phyloP scores from a whole-genome alignment of 148 eudicot species.

The Gaultheria prostrata region DNA sequence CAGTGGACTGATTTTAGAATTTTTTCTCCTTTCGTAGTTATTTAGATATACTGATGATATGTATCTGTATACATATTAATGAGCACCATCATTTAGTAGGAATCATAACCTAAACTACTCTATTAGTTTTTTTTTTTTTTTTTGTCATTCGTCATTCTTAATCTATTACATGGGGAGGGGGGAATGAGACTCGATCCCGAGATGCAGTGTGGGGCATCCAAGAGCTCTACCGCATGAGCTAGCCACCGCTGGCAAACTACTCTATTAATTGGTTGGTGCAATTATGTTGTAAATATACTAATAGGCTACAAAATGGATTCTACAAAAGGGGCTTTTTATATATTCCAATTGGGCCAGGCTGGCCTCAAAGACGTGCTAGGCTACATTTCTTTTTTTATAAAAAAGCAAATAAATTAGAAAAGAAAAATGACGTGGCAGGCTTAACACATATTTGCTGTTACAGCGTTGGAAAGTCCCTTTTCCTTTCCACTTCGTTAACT shows the following conservation, averaged over 20 bases:
- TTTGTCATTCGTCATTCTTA: too few relatives aligned
- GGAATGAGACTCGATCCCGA: too few relatives aligned
- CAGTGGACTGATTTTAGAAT: too few relatives aligned
- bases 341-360: not conserved
- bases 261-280: slow-evolving; percentile 5
- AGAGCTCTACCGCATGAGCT: too few relatives aligned
- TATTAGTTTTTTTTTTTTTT: too few relatives aligned
- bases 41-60: too few relatives aligned
- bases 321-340: not conserved
- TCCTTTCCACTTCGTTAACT: slow-evolving; percentile 39
- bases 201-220: too few relatives aligned
- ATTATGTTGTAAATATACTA: too few relatives aligned
- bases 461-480: slow-evolving; percentile 46
- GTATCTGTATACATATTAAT: too few relatives aligned
- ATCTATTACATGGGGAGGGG: too few relatives aligned
- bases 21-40: too few relatives aligned
- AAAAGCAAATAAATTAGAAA: not conserved
- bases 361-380: not conserved
- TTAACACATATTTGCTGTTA: slow-evolving; percentile 40
- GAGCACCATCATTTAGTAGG: not conserved
- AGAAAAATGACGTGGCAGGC: slow-evolving; percentile 19
- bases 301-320: not conserved
- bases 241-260: too few relatives aligned
- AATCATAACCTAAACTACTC: not conserved
- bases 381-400: not conserved